phyloP scores from a whole-genome alignment of 805 yeast genomes.

The Cyberlindnera petersonii region DNA sequence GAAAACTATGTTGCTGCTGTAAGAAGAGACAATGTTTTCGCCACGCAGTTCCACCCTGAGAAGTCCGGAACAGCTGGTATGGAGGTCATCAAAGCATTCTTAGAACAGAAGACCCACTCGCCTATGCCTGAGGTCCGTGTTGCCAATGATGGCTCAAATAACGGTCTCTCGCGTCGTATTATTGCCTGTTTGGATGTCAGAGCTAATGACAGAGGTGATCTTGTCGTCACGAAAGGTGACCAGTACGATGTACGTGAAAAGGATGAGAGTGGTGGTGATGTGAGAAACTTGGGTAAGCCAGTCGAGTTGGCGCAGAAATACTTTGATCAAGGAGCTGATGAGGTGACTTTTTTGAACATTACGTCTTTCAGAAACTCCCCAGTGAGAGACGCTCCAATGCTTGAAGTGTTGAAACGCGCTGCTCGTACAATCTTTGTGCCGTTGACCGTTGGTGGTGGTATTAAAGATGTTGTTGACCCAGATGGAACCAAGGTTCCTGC shows the following conservation, averaged over 20 bases:
- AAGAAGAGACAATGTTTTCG: constrained; percentile 72
- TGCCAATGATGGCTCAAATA: constrained; percentile 38
- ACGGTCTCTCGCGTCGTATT: constrained; percentile 82
- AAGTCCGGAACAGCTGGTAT: constrained; percentile 93
- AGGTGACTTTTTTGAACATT: constrained; percentile 88
- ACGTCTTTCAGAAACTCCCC: constrained; percentile 97
- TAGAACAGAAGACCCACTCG: constrained; percentile 36
- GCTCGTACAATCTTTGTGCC: constrained; percentile 95
- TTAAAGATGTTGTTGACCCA: constrained; percentile 84
- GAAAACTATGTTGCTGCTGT: constrained; percentile 84
- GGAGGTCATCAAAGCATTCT: constrained; percentile 66
- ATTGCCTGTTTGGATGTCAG: constrained; percentile 98
- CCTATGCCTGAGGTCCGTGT: constrained; percentile 16
- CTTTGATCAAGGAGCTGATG: constrained; percentile 95
- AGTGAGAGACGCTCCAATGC: constrained; percentile 88
- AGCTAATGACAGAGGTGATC: constrained; percentile 87
- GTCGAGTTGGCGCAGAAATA: constrained; percentile 89
- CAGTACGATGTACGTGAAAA: constrained; percentile 96
- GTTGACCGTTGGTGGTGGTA: constrained; percentile 97
- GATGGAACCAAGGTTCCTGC: constrained; percentile 79
- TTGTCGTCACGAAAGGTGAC: constrained; percentile 98
- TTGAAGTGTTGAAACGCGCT: constrained; percentile 76
- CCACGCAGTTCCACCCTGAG: constrained; percentile 99
- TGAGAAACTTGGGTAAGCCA: constrained; percentile 94
- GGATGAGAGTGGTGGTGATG: constrained; percentile 49